Percentiles rank a stretch among this genome's conserved stretches.
Evolutionary conservation across 1,139 yeast genomes (phyloP).

Genomic region (Kodamaea alishanica): DNA sequence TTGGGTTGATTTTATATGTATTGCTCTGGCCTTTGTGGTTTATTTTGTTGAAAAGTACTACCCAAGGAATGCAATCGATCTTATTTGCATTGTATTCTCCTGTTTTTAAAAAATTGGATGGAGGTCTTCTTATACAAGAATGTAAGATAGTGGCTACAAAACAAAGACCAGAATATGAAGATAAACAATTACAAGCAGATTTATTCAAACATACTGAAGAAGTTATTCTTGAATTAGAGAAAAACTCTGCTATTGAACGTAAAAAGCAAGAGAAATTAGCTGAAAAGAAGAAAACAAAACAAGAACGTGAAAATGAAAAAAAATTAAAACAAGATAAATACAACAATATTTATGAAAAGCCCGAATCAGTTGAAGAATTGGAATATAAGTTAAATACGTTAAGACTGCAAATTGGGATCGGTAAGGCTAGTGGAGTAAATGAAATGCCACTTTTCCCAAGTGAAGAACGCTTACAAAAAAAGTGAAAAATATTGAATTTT

Average conservation of each 20-base stretch:
- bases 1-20: constrained; percentile 66
- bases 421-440: constrained; percentile 3
- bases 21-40: constrained; percentile 78
- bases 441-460: constrained; percentile 30
- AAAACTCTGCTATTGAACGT: constrained; percentile 62
- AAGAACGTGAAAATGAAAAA: constrained; percentile 17
- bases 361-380: constrained; percentile 33
- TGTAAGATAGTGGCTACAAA: constrained; percentile 48
- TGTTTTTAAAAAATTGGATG: constrained; percentile 51
- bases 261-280: constrained; percentile 33
- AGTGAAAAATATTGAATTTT: no score
- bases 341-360: constrained; percentile 32
- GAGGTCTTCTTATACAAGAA: constrained; percentile 71
- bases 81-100: constrained; percentile 73
- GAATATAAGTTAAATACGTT: constrained; percentile 31
- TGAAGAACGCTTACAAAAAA: no score
- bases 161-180: constrained; percentile 56
- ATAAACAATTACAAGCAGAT: constrained; percentile 55
- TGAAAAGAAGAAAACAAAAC: constrained; percentile 13
- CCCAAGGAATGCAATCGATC: constrained; percentile 76
- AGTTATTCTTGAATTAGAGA: constrained; percentile 59
- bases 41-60: constrained; percentile 69
- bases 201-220: constrained; percentile 63
- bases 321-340: constrained; percentile 20
- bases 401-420: constrained; percentile 25